Evolutionary conservation across 2,329 filamentous ascomycete species (phyloP).

Genomic region (Thyridium curvatum): DNA sequence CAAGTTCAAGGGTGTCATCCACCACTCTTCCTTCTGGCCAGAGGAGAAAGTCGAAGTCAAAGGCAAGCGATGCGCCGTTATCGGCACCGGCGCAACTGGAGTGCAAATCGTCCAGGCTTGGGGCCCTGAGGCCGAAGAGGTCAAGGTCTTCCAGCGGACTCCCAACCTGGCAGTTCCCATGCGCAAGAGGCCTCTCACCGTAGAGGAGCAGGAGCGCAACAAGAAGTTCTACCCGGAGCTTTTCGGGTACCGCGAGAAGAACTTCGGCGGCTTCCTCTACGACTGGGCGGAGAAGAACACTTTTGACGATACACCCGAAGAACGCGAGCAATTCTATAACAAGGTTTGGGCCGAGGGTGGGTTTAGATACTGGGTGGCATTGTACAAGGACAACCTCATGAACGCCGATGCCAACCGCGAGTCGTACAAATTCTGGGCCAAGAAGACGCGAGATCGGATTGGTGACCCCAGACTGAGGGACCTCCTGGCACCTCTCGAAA

Average conservation of each 20-base stretch:
- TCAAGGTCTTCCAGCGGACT: constrained; percentile 60
- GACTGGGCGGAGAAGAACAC: constrained; percentile 48
- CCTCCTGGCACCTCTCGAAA: constrained; percentile 43
- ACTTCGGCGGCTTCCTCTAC: constrained; percentile 54
- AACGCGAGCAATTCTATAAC: constrained; percentile 43
- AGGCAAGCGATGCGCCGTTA: constrained; percentile 53
- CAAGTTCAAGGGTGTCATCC: constrained; percentile 51
- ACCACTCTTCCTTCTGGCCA: constrained; percentile 58
- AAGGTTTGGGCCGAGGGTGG: constrained; percentile 43
- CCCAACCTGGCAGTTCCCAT: constrained; percentile 61
- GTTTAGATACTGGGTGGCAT: constrained; percentile 46
- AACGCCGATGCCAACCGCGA: constrained; percentile 41
- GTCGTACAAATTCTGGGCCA: constrained; percentile 48
- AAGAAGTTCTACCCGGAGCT: constrained; percentile 42
- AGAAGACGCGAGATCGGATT: constrained; percentile 43
- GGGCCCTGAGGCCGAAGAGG: constrained; percentile 40
- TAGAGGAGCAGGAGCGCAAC: constrained; percentile 40
- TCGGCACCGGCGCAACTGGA: constrained; percentile 59
- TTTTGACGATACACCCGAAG: constrained; percentile 44
- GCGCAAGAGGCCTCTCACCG: constrained; percentile 40
- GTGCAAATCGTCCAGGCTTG: constrained; percentile 59
- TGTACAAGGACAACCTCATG: constrained; percentile 46
- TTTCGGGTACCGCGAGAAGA: constrained; percentile 44
- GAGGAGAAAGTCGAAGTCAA: constrained; percentile 47
- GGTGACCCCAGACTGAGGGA: constrained; percentile 40